Evolutionary conservation across 1,139 yeast species (phyloP), one percentile per base, ranked within the genome.

Genomic region (Geotrichum klebahnii): DNA sequence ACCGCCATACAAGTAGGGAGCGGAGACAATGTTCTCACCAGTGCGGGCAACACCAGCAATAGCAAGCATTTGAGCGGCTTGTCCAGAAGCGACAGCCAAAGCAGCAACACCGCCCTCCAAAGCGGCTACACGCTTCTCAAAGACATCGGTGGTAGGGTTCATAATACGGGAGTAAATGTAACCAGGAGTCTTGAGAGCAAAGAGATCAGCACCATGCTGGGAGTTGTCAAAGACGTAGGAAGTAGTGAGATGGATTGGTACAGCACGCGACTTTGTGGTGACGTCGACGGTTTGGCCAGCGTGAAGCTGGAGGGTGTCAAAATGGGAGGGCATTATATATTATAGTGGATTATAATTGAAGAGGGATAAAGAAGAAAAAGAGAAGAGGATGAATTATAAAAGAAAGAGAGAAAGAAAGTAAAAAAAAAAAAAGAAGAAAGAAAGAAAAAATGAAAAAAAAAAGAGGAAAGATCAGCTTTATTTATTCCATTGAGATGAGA

Each of bases 1-100:
- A 63, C 98, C 98, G 58, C 98, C 98, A 67, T 92, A 92, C 59
- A 92, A 76, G 74, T 68, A 87, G n/a, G 95, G 79, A 32, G 96
- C 82, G 36, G 96, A 80, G 52, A 92, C 78, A 60, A 92, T 78
- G 71, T 92, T 92, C 67, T 88, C 96, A 59, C 97, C 97, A 48
- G 79, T 69, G 61, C 84, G 89, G 37, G 96, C 95, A 61, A 89
- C 77, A 53, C 89, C 89, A 38, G 87, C 76, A 64, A 89, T 75
- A 32, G 97, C 95, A 55, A 86, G 67, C 60, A 88, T 79, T 68
- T 89, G 97, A 35, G 97, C 97, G 50, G 97, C 92, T 71, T 89
- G 97, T 55, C 98, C 97, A 10, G 97, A 89, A 28, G 95, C 70
- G 32, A 84, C 83, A n/a, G 96, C 94, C 55, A 90, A 72, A 3